Evolutionary conservation across 768 basidiomycete species (phyloP), one percentile per base, ranked within the genome.

Genomic region (Tricholoma hemisulphureum): DNA sequence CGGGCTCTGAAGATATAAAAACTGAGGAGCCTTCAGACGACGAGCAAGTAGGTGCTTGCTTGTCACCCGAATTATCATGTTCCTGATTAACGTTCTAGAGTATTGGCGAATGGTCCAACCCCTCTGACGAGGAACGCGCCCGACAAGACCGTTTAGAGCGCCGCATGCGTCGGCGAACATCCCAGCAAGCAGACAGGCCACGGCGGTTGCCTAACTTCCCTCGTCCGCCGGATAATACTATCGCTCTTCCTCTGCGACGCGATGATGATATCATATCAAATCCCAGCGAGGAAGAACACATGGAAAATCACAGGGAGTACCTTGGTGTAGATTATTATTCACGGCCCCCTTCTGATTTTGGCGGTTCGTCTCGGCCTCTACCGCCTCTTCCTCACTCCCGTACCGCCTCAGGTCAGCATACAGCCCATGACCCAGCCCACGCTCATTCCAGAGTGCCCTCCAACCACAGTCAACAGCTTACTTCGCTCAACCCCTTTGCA

Each of bases 61-160:
- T 41, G 50, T 60, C 53, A 56, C 31, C 48, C 51, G 58, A 26
- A 39, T 31, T 60, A 56, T 28, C 14, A 20, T 18, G 37, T 54
- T 56, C 53, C 58, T 56, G 18, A 60, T 72, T 26, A 24, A 45
- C 41, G 18, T 48, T 26, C 52, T 76, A 91, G 86, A 92, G 89
- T 63, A 87, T 91, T 50, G 91, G 90, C 24, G 91, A 94, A 73
- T 94, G 83, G 83, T 94, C 92, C 21, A 94, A 94, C 65, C 92
- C 92, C 16, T 94, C 92, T 23, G 92, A 94, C 66, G 92, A 94
- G 71, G 92, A 94, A 67, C 82, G 87, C 26, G 91, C 88, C 3
- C 83, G 91, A 20, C 85, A 85, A 60, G 73, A 80, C 28, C 84
- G 89, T 28, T 71, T 83, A 45, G 83, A 87, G 41, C 83, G 87